phyloP scores from a whole-genome alignment of 768 basidiomycete genomes.

The Termitomyces sp. region DNA sequence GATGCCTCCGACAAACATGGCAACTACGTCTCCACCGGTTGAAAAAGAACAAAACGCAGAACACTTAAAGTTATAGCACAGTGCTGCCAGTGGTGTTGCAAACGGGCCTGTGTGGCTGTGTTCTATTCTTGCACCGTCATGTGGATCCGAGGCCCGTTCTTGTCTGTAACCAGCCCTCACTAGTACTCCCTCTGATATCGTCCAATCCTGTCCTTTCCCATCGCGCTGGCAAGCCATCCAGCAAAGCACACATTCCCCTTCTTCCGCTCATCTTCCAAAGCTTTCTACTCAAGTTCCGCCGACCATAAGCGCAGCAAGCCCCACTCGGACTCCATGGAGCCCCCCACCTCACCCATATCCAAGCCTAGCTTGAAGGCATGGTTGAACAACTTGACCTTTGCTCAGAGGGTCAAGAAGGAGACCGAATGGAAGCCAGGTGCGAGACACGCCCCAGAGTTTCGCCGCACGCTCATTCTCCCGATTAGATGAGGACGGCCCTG shows the following conservation, averaged over 20 bases:
- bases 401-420: conserved; percentile 59
- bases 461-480: neutral
- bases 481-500: conserved; percentile 25
- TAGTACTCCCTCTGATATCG: neutral
- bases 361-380: conserved; percentile 71
- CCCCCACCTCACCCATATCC: conserved; percentile 28
- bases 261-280: conserved; percentile 6
- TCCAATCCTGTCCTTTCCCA: neutral
- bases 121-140: conserved; percentile 16
- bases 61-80: neutral
- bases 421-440: conserved; percentile 38
- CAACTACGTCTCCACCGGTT: neutral
- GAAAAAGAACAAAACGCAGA: neutral
- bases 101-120: conserved; percentile 12
- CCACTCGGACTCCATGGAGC: conserved; percentile 7
- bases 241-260: conserved; percentile 13
- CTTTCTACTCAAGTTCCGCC: neutral
- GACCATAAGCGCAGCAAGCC: conserved; percentile 12
- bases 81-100: neutral
- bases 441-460: conserved; percentile 13
- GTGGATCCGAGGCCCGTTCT: conserved; percentile 10
- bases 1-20: neutral
- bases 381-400: conserved; percentile 75
- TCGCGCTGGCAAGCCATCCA: conserved; percentile 16
- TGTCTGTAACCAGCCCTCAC: neutral